These are phyloP conservation scores for Atalantia buxifolia DNA, from an alignment of 345 rosid genomes.

Conservation along the genomic window DNA sequence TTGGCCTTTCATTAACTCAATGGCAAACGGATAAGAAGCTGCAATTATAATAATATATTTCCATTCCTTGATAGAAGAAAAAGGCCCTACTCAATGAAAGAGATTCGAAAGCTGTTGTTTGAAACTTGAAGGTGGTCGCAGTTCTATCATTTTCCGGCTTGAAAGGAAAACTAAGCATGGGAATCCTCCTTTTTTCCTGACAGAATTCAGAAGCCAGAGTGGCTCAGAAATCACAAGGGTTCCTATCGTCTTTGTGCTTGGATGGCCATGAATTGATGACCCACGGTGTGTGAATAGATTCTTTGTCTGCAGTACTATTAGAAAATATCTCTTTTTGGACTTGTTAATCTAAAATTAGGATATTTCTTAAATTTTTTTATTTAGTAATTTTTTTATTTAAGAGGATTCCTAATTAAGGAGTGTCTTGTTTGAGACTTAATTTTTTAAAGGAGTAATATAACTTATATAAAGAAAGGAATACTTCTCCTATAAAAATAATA, in stretches of 20 bases:
- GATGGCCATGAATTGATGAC: background rate
- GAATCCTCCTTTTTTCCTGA: conserved; percentile 11
- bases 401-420: no score
- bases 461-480: no score
- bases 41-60: background rate
- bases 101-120: conserved; percentile 2
- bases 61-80: background rate
- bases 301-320: background rate
- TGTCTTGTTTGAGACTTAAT: accelerated
- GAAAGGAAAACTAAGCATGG: conserved; percentile 4
- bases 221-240: conserved; percentile 13
- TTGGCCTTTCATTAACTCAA: conserved; percentile 7
- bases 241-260: conserved; percentile 13
- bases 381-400: no score
- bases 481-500: no score
- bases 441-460: no score
- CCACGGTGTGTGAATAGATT: background rate
- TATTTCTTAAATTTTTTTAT: no score
- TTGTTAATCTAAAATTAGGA: no score
- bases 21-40: conserved; percentile 16
- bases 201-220: conserved; percentile 14
- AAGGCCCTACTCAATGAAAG: background rate
- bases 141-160: conserved; percentile 10
- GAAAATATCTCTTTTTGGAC: no score
- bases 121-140: background rate